Evolutionary conservation across 805 yeast genomes (phyloP), one percentile per base, ranked within the genome.

Genomic region (Kodamaea fukazawae): DNA sequence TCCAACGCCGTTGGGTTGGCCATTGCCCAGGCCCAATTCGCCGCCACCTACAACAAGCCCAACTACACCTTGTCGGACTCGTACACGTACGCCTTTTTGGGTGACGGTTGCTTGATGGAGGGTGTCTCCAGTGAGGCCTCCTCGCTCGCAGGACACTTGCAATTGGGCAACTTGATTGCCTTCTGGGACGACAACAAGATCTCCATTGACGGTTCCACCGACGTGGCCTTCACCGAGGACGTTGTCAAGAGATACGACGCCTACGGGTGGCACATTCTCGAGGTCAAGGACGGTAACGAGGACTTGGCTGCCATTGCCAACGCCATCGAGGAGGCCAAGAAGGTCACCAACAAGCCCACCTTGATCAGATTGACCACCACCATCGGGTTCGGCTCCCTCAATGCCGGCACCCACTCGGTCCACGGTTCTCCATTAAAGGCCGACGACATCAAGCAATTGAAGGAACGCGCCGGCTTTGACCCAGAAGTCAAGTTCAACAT

Each of bases 101-200:
- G 99, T 73, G 99, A 91, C 57, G 99, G 98, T 57, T 91, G 99
- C 75, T 76, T 91, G 75, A 84, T 83, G 89, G 99, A 91, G 76
- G 99, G 99, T 79, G 88, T 91, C 48, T 78, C 96, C 46, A 79
- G 93, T 44, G 99, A 91, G 76, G 93, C 96, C 42, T 78, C 79
- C 54, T 91, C 99, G 27, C 71, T 90, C 46, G 99, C 99, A 49
- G 99, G 99, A 59, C 99, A 91, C 71, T 76, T 91, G 67, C 77
- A 88, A 75, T 81, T 91, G 65, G 86, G 86, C 65, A 90, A 90
- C 75, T 79, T 91, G 73, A 88, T 91, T 67, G 89, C 91, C 46
- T 80, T 91, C 71, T 91, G 90, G 80, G 99, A 91, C 65, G 96
- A 89, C 75, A 91, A 91, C 83, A 83, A 82, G 63, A 90, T 91